A percentile compares a stretch with the other conserved stretches of the same genome.
These are phyloP conservation scores for Blastobotrys elegans DNA, from an alignment of 1,139 yeast species.

Conservation along the genomic window DNA sequence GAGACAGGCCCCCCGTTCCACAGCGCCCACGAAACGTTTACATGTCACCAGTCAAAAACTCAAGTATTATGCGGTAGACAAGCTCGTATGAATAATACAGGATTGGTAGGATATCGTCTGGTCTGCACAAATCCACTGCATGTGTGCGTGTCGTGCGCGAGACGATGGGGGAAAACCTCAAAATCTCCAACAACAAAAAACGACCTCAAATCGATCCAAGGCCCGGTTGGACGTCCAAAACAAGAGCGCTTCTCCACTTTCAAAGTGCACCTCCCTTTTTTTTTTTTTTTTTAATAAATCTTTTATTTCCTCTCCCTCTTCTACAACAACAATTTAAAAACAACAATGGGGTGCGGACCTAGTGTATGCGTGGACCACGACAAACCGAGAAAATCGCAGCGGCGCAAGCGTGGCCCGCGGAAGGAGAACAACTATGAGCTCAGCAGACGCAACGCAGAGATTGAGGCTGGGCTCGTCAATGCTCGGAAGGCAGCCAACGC, in stretches of 20 bases:
- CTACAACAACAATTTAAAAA: background rate
- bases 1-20: no score
- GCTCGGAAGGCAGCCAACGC: conserved; percentile 44
- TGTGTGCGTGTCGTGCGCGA: no score
- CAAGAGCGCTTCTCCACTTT: background rate
- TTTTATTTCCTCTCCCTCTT: background rate
- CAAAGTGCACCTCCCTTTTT: background rate
- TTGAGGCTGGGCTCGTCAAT: conserved; percentile 58
- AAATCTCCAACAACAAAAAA: no score
- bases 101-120: no score
- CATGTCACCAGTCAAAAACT: no score
- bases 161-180: no score
- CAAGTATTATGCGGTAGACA: no score
- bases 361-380: conserved; percentile 3
- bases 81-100: no score
- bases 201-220: conserved; percentile 4
- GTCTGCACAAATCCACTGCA: no score
- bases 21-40: no score
- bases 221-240: background rate
- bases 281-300: conserved; percentile 1
- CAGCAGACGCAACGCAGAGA: conserved; percentile 26
- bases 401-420: background rate
- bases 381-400: background rate
- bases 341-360: conserved; percentile 13
- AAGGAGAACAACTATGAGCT: conserved; percentile 2